phyloP scores from a whole-genome alignment of 495 filamentous ascomycete species.

The Aspergillus incahuasiensis region DNA sequence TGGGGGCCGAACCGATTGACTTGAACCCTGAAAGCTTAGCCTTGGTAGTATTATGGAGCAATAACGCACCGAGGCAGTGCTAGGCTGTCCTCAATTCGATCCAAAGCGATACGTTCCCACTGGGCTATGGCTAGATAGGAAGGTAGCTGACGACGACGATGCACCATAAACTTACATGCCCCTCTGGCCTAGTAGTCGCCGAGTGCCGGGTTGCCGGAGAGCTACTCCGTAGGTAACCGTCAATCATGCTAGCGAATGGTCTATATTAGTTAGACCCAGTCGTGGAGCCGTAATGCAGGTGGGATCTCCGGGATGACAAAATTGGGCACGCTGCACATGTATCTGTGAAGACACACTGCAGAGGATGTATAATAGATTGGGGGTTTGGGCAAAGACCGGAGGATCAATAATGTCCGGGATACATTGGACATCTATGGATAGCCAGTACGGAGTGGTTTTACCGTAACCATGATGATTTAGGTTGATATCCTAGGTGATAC shows the following conservation, averaged over 20 bases:
- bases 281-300: too few species aligned
- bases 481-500: not conserved
- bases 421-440: not conserved
- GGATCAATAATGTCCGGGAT: not conserved
- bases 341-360: too few species aligned
- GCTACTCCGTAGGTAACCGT: not conserved
- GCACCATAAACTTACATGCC: too few species aligned
- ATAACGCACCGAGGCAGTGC: not conserved
- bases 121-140: not conserved
- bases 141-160: not conserved
- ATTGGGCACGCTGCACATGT: too few species aligned
- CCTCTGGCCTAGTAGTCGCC: not conserved
- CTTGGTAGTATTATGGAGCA: not conserved
- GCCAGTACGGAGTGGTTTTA: too few species aligned
- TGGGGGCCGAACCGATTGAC: not conserved
- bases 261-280: too few species aligned
- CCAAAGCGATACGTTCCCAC: not conserved
- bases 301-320: too few species aligned
- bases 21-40: not conserved
- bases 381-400: too few species aligned
- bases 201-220: not conserved
- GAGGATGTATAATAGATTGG: too few species aligned
- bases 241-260: not conserved
- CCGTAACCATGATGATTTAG: not conserved
- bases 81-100: conserved; percentile 4